phyloP scores from a whole-genome alignment of 2,329 filamentous ascomycete genomes.

The Apiospora koreana region DNA sequence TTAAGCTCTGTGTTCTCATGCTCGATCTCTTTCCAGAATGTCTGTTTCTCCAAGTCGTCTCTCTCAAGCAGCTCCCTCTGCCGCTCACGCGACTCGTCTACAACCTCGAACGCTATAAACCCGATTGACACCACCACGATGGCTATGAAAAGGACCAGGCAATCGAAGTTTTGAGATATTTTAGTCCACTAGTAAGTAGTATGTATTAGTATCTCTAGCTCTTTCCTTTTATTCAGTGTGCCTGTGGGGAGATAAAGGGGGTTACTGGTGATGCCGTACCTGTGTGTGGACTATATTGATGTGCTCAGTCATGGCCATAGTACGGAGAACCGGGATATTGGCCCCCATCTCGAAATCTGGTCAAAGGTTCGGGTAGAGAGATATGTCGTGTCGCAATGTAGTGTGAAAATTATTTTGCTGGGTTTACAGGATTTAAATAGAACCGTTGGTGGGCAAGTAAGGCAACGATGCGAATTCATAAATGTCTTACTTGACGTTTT shows the following conservation, averaged over 20 bases:
- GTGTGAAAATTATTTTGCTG: neutral
- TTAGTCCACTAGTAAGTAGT: neutral
- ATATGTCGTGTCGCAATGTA: neutral
- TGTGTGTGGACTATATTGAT: neutral
- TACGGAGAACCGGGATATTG: neutral
- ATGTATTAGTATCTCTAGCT: neutral
- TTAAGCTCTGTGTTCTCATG: neutral
- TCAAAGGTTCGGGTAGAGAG: neutral
- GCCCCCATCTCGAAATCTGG: neutral
- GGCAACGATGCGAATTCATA: neutral
- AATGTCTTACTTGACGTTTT: neutral
- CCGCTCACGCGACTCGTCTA: conserved; percentile 5
- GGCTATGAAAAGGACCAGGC: neutral
- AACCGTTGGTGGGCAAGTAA: neutral
- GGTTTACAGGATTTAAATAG: neutral
- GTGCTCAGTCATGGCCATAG: neutral
- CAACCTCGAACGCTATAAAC: conserved; percentile 10
- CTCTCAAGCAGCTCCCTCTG: neutral
- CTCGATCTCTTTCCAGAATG: neutral
- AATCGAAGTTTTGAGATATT: neutral
- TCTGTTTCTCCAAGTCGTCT: neutral
- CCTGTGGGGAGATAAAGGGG: neutral
- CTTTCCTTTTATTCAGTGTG: no score
- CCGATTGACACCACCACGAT: conserved; percentile 6
- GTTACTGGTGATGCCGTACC: neutral